Percentiles rank a stretch among this genome's conserved stretches.
These are phyloP conservation scores for Lentinula sp. DNA, from an alignment of 768 basidiomycete genomes.

Conservation along the genomic window DNA sequence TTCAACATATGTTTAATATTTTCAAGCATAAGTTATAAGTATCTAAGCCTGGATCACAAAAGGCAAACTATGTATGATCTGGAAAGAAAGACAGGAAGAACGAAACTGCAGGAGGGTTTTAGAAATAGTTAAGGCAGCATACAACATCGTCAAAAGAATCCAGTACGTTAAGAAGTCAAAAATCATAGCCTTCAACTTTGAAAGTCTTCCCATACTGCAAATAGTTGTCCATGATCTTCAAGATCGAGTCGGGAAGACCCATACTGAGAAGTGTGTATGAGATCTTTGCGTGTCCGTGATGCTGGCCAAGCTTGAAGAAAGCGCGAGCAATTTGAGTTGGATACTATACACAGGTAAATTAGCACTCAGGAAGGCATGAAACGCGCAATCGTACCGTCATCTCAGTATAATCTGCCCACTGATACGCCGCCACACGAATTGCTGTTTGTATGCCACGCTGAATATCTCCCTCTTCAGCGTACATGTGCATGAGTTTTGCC, in stretches of 20 bases:
- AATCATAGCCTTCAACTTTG: constrained; percentile 83
- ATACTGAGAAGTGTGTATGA: constrained; percentile 90
- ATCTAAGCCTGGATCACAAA: too few relatives aligned
- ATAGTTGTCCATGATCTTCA: constrained; percentile 92
- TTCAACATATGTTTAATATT: too few relatives aligned
- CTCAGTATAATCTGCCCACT: constrained; percentile 85
- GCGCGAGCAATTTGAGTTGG: constrained; percentile 86
- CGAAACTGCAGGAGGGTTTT: too few relatives aligned
- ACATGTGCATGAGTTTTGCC: constrained; percentile 91
- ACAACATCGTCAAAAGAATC: background rate
- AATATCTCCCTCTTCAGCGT: constrained; percentile 94
- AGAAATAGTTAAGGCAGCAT: background rate
- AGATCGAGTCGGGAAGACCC: constrained; percentile 84
- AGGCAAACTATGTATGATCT: too few relatives aligned
- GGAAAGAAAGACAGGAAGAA: too few relatives aligned
- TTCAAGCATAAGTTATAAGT: too few relatives aligned
- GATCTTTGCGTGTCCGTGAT: constrained; percentile 93
- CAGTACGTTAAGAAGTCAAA: constrained; percentile 31
- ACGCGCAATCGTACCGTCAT: constrained; percentile 49
- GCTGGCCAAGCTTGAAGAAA: constrained; percentile 89
- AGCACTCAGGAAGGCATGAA: constrained; percentile 1
- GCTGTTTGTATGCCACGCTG: constrained; percentile 87
- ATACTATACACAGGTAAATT: constrained; percentile 44
- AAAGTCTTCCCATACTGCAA: constrained; percentile 83
- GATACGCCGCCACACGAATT: constrained; percentile 89